Evolutionary conservation across 2,329 filamentous ascomycete genomes (phyloP).

Genomic region (Calycina herbarum): DNA sequence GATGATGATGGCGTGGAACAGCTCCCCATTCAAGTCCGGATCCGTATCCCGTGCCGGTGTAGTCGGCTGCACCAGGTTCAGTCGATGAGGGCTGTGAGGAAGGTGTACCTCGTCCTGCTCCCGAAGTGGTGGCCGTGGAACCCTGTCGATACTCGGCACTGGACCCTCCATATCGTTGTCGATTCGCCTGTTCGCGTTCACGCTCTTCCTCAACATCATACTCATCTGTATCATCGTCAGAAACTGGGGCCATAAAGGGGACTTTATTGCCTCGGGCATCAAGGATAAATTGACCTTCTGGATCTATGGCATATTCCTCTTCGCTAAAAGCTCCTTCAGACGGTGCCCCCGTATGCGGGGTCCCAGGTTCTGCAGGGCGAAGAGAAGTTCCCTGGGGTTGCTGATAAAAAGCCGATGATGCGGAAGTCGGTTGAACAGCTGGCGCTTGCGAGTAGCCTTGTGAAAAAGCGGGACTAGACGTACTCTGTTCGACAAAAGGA

Average conservation of each 20-base stretch:
- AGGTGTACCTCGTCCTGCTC: conserved; percentile 16
- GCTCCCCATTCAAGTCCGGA: conserved; percentile 70
- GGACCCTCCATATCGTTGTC: conserved; percentile 30
- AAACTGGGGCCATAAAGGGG: conserved; percentile 45
- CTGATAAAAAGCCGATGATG: conserved; percentile 44
- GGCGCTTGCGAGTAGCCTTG: conserved; percentile 45
- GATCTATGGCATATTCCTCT: conserved; percentile 70
- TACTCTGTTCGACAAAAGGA: conserved; percentile 56
- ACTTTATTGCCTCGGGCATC: conserved; percentile 63
- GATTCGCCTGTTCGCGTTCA: conserved; percentile 31
- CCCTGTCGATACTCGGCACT: conserved; percentile 33
- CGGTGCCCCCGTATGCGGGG: conserved; percentile 43
- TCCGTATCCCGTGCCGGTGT: conserved; percentile 65
- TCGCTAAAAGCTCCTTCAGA: conserved; percentile 63
- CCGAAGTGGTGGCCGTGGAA: conserved; percentile 21
- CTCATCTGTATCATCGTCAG: conserved; percentile 56
- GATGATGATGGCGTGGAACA: conserved; percentile 81
- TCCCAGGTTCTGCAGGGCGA: conserved; percentile 43
- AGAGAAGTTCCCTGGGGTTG: conserved; percentile 41
- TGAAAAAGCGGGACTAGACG: conserved; percentile 31
- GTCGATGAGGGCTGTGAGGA: conserved; percentile 22
- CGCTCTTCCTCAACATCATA: conserved; percentile 48
- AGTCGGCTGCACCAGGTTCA: conserved; percentile 50
- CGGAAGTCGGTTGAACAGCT: conserved; percentile 44
- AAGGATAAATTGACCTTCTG: conserved; percentile 58